Conservation (phyloP, 768 basidiomycete genomes). For the Pleurotus tuber-regium region DNA sequence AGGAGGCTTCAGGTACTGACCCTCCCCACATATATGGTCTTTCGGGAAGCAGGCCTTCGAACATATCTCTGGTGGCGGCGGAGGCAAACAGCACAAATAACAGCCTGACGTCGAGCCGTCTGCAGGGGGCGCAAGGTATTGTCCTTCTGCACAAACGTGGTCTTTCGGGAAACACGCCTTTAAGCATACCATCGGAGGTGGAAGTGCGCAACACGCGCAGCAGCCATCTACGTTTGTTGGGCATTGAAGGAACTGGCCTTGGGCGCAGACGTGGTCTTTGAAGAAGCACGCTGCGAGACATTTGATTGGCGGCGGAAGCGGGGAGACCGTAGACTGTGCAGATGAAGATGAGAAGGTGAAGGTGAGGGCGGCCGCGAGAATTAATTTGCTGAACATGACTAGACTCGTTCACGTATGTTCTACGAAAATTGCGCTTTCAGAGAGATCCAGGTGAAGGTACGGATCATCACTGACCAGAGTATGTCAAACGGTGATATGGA, state of each 20-base stretch:
- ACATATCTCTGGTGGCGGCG: background rate
- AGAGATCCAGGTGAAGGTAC: too few species aligned
- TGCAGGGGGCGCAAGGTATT: background rate
- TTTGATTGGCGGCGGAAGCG: too few species aligned
- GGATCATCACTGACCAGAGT: too few species aligned
- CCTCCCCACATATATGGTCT: background rate
- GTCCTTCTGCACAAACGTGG: background rate
- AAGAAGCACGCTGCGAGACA: background rate
- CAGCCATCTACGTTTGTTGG: background rate
- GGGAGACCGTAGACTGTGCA: too few species aligned
- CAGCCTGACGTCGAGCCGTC: background rate
- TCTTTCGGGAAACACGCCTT: background rate
- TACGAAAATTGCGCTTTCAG: too few species aligned
- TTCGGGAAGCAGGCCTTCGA: background rate
- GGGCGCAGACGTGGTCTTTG: background rate
- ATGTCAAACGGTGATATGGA: too few species aligned
- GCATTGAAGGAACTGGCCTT: background rate
- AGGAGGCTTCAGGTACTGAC: background rate
- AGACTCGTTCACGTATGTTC: too few species aligned
- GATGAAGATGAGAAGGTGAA: too few species aligned
- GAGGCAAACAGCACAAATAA: background rate
- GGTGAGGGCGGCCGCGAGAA: too few species aligned
- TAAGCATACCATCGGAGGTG: background rate
- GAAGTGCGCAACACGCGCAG: background rate
- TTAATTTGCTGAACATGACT: too few species aligned